These are phyloP conservation scores for Nothophoma quercina DNA, from an alignment of 2,329 filamentous ascomycete genomes.

Conservation along the genomic window DNA sequence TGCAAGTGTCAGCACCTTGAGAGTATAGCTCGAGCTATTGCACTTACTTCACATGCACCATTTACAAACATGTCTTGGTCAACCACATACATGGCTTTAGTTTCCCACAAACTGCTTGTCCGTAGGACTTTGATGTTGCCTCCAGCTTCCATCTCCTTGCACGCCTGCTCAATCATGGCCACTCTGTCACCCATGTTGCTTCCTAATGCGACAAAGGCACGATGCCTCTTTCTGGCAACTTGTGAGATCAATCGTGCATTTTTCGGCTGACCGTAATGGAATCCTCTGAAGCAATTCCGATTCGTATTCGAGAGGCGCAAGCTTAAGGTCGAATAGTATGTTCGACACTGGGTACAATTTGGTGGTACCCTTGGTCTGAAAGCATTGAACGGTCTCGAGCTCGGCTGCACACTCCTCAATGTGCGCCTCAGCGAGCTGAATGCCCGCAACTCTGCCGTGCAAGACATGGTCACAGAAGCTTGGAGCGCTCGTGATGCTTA, in stretches of 20 bases:
- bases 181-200: conserved; percentile 92
- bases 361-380: neutral
- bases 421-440: neutral
- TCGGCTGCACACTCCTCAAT: neutral
- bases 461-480: conserved; percentile 10
- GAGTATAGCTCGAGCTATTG: neutral
- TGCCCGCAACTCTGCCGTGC: conserved; percentile 4
- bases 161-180: conserved; percentile 83
- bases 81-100: conserved; percentile 93
- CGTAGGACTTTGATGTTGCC: conserved; percentile 75
- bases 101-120: conserved; percentile 93
- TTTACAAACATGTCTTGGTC: conserved; percentile 91
- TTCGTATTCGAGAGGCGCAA: neutral
- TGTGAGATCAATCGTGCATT: conserved; percentile 20
- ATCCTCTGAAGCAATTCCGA: neutral
- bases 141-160: conserved; percentile 73
- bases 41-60: conserved; percentile 83
- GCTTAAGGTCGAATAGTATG: neutral
- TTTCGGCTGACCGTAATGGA: neutral
- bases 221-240: conserved; percentile 38
- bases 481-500: conserved; percentile 8
- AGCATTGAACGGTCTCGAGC: neutral
- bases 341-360: conserved; percentile 2
- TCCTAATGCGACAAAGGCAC: conserved; percentile 84
- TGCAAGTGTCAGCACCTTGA: conserved; percentile 48